Evolutionary conservation across 495 filamentous ascomycete species (phyloP).

Genomic region (Filosporella fistucella): DNA sequence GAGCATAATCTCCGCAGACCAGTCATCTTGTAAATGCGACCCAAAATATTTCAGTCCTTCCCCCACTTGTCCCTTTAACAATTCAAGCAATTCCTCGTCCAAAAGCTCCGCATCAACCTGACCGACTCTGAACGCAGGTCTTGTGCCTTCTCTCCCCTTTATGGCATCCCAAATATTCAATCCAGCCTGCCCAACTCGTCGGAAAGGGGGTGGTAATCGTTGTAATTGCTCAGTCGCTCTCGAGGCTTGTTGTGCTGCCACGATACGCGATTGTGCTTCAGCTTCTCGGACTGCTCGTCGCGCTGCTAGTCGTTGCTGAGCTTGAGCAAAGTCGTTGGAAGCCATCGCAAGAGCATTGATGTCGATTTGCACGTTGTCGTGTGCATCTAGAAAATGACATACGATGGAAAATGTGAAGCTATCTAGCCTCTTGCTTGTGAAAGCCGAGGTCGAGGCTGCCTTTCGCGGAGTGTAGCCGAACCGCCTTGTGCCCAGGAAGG

Average conservation of each 20-base stretch:
- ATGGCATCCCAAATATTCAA: conserved; percentile 64
- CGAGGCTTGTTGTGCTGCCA: conserved; percentile 53
- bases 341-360: conserved; percentile 49
- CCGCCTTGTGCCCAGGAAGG: too few species aligned
- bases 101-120: conserved; percentile 95
- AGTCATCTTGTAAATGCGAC: conserved; percentile 66
- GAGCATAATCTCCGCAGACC: conserved; percentile 79
- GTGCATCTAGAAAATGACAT: too few species aligned
- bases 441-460: too few species aligned
- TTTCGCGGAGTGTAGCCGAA: too few species aligned
- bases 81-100: conserved; percentile 85
- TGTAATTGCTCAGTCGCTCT: conserved; percentile 50
- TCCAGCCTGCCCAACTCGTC: conserved; percentile 49
- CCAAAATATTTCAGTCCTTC: conserved; percentile 87
- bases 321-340: conserved; percentile 74
- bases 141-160: conserved; percentile 69
- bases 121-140: conserved; percentile 86
- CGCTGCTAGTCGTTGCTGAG: conserved; percentile 76
- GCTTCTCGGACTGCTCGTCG: conserved; percentile 70
- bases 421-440: too few species aligned
- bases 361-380: too few species aligned
- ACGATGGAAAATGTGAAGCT: too few species aligned
- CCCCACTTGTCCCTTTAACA: conserved; percentile 82
- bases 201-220: conserved; percentile 61
- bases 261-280: conserved; percentile 49